Evolutionary conservation across 2,329 filamentous ascomycete species (phyloP), one percentile per base, ranked within the genome.

Genomic region (Microcyclospora tardicrescens): DNA sequence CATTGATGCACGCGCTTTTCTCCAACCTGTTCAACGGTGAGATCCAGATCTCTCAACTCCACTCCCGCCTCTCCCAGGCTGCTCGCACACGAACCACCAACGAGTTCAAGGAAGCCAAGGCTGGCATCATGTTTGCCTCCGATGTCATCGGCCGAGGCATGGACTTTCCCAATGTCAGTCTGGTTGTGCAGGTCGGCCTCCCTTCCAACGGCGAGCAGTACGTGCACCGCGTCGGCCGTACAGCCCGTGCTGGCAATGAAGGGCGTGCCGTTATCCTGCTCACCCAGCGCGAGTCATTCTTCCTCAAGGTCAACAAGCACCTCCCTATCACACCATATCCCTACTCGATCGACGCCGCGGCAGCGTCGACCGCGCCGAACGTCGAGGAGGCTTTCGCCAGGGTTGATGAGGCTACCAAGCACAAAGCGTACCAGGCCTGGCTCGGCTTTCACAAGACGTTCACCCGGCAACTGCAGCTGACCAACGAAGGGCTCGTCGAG

Each of bases 141-240:
- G 70, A 93, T 54, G 87, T 91, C 14, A 81, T 96, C 13, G 87
- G 86, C n/a, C 77, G 89, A 51, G 89, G 89, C 39, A 93, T 96
- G 54, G 91, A 98, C 62, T 96, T 98, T 32, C 77, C 96, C 55
- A 95, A 95, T 64, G 96, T 96, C 58, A 87, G 95, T 58, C 77
- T 95, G 75, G 34, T 83, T 77, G 13, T 82, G 81, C 41, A 93
- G 82, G 59, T 93, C 82, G 31, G 69, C 28, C 52, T 73, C 5
- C 70, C 71, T 0, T 63, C 64, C 2, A 65, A 61, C 35, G 61
- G 60, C 12, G 71, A 73, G 38, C 68, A 72, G 43, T 98, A 98
- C 61, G 91, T 84, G 13, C 91, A 96, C 62, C 79, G 91, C 39
- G 93, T 98, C 52, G 91, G 91, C 16, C 78, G 91, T 28, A 98